Evolutionary conservation across 768 basidiomycete genomes (phyloP).

Genomic region (Lactifluus echinatus): DNA sequence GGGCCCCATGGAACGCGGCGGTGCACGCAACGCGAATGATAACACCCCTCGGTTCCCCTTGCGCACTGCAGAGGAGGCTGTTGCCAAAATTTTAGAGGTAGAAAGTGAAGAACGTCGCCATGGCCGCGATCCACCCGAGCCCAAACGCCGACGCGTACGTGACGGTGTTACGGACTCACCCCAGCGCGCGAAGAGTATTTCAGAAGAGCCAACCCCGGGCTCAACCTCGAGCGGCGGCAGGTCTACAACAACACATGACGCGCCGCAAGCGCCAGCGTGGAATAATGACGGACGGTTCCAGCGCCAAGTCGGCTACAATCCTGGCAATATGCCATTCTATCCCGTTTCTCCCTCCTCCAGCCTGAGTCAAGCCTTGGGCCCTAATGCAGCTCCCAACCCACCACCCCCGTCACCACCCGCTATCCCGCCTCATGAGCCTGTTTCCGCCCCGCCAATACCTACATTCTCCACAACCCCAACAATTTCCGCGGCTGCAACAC

Average conservation of each 20-base stretch:
- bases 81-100: constrained; percentile 20
- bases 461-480: constrained; percentile 11
- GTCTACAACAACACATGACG: constrained; percentile 9
- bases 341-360: constrained; percentile 17
- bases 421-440: constrained; percentile 2
- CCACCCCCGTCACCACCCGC: constrained; percentile 10
- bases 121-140: constrained; percentile 18
- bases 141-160: constrained; percentile 17
- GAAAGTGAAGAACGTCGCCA: constrained; percentile 20
- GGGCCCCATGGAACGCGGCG: constrained; percentile 21
- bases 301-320: constrained; percentile 15
- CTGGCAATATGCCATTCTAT: constrained; percentile 11
- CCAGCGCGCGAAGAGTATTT: constrained; percentile 10
- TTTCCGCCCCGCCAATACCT: constrained; percentile 2
- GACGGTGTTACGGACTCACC: constrained; percentile 5
- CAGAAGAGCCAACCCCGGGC: constrained; percentile 12
- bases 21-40: constrained; percentile 14
- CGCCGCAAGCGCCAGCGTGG: constrained; percentile 15
- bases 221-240: constrained; percentile 13
- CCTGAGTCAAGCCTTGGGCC: constrained; percentile 18
- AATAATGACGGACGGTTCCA: constrained; percentile 13
- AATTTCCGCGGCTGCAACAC: constrained; percentile 7
- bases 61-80: constrained; percentile 20
- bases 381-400: constrained; percentile 10
- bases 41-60: constrained; percentile 15